phyloP scores from a whole-genome alignment of 768 basidiomycete species.

The Terana coerulea region DNA sequence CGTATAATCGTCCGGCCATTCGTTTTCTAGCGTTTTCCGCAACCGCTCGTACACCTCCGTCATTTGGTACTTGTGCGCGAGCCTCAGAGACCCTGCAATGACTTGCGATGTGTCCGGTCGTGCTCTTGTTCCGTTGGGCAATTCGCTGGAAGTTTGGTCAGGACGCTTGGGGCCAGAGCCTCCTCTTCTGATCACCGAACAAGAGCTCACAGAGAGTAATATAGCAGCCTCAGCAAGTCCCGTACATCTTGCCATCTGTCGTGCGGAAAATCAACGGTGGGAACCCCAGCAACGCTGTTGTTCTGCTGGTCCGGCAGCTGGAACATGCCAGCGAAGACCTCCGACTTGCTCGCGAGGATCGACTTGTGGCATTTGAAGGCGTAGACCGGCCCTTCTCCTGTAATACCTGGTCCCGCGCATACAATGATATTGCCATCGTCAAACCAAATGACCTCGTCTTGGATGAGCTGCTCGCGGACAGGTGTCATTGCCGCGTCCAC shows the following conservation, averaged over 20 bases:
- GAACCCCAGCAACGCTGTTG: not conserved
- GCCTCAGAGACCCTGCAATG: not conserved
- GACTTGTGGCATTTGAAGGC: not conserved
- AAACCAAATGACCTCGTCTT: not conserved
- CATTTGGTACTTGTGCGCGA: not conserved
- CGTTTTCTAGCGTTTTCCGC: not conserved
- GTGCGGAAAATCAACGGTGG: not conserved
- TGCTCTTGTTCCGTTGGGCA: not conserved
- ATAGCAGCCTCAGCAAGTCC: not conserved
- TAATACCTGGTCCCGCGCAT: not conserved
- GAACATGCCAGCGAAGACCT: not conserved
- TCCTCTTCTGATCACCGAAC: not conserved
- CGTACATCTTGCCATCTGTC: not conserved
- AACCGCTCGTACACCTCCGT: not conserved
- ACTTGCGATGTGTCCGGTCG: not conserved
- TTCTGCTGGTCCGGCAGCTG: not conserved
- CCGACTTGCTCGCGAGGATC: not conserved
- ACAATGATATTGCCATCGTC: not conserved
- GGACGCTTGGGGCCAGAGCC: not conserved
- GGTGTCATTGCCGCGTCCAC: too few species aligned
- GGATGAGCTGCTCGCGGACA: not conserved
- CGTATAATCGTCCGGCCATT: not conserved
- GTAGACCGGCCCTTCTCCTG: not conserved
- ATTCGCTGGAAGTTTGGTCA: not conserved
- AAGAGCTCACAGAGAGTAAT: not conserved